Percentiles rank a stretch among this genome's conserved stretches.
These are phyloP conservation scores for Cucurbita maxima DNA, from an alignment of 306 rosid species.

Conservation along the genomic window DNA sequence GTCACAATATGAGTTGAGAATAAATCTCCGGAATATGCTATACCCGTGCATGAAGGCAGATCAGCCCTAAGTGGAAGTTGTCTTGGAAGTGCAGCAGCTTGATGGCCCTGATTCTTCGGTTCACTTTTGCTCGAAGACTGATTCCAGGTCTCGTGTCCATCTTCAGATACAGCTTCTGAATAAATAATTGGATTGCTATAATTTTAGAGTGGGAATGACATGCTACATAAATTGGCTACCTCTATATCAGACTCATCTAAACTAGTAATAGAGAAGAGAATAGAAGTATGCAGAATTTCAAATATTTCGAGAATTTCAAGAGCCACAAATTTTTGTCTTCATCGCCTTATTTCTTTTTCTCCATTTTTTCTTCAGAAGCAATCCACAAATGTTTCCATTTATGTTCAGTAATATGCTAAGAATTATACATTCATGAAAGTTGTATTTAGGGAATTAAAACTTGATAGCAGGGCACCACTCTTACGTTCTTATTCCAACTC, in stretches of 20 bases:
- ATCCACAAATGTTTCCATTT: neutral
- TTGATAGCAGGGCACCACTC: neutral
- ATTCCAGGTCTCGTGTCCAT: slow-evolving; percentile 48
- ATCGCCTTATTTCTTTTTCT: neutral
- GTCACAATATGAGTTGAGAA: neutral
- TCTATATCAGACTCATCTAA: neutral
- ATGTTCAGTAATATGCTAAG: neutral
- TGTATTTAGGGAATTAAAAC: neutral
- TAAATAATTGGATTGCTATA: slow-evolving; percentile 5
- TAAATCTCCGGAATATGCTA: neutral
- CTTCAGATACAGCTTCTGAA: slow-evolving; percentile 38
- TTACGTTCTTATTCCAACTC: neutral
- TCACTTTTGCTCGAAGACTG: slow-evolving; percentile 40
- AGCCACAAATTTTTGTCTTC: neutral
- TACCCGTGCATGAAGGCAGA: slow-evolving; percentile 79
- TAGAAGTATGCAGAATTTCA: neutral
- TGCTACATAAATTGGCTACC: neutral
- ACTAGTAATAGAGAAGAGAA: neutral
- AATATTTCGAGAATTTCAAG: neutral
- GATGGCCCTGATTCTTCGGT: slow-evolving; percentile 24
- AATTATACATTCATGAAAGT: neutral
- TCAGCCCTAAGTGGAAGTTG: slow-evolving; percentile 88
- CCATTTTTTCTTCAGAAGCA: neutral
- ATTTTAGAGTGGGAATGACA: neutral
- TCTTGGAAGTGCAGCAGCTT: slow-evolving; percentile 52